Conservation (phyloP, 2,329 filamentous ascomycete species). For the Endocalyx cinctus region DNA sequence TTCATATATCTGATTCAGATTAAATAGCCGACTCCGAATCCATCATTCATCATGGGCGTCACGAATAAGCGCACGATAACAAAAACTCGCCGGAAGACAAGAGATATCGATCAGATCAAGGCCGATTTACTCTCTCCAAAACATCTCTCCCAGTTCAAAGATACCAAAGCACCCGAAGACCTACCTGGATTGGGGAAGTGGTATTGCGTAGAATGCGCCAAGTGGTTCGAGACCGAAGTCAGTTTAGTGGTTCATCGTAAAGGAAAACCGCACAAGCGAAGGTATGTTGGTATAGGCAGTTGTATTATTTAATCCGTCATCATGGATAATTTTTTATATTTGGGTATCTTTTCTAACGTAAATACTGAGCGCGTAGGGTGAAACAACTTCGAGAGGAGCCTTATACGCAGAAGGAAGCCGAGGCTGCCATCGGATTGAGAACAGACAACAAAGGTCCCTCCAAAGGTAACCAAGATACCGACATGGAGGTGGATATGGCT, state of each 20-base stretch:
- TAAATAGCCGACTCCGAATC: too few species aligned
- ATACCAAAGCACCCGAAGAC: conserved; percentile 76
- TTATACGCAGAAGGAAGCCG: conserved; percentile 80
- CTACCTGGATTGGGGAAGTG: conserved; percentile 78
- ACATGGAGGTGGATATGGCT: conserved; percentile 36
- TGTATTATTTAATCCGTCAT: too few species aligned
- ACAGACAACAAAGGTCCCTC: conserved; percentile 57
- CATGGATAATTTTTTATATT: background rate
- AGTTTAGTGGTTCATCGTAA: conserved; percentile 72
- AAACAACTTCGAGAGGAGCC: conserved; percentile 79
- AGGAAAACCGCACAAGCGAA: conserved; percentile 91
- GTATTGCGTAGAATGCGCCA: conserved; percentile 91
- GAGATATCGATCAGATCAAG: conserved; percentile 90
- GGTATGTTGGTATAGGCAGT: conserved; percentile 46
- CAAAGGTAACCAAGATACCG: conserved; percentile 18
- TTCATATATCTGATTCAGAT: too few species aligned
- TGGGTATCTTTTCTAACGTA: conserved; percentile 19
- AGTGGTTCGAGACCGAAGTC: conserved; percentile 86
- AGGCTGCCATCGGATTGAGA: conserved; percentile 69
- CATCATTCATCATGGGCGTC: conserved; percentile 56
- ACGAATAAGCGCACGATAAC: conserved; percentile 61
- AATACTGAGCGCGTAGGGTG: conserved; percentile 48
- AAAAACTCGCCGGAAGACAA: conserved; percentile 69
- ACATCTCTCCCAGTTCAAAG: conserved; percentile 75
- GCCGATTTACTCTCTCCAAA: conserved; percentile 73